Evolutionary conservation across 495 filamentous ascomycete species (phyloP).

Genomic region (Podospora comata): DNA sequence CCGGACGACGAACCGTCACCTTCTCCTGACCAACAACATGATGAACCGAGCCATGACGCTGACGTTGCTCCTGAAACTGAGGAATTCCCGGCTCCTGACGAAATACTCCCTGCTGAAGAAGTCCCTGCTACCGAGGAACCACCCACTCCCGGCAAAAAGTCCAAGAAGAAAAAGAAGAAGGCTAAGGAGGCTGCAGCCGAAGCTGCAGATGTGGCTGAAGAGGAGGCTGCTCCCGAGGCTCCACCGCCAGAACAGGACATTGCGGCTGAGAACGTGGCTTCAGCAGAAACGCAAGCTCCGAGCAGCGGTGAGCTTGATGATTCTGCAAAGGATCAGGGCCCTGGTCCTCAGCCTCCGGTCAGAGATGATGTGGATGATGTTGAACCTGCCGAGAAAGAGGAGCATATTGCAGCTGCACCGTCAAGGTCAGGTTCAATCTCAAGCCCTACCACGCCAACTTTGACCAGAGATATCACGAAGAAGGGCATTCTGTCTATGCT

Average conservation of each 20-base stretch:
- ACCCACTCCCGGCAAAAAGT: constrained; percentile 27
- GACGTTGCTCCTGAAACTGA: neutral
- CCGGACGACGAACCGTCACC: neutral
- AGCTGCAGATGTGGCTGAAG: constrained; percentile 20
- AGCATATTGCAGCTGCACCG: neutral
- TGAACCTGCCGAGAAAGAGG: neutral
- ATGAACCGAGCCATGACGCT: neutral
- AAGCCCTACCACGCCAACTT: neutral
- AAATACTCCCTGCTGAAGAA: neutral
- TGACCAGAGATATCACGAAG: neutral
- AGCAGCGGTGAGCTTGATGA: neutral
- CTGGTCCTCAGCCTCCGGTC: neutral
- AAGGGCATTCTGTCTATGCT: constrained; percentile 17
- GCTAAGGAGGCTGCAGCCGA: constrained; percentile 20
- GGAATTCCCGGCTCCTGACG: neutral
- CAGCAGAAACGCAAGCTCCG: neutral
- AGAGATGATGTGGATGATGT: neutral
- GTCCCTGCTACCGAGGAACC: constrained; percentile 15
- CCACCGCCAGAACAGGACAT: neutral
- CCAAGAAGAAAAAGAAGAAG: constrained; percentile 36
- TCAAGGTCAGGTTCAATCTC: neutral
- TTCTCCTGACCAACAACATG: neutral
- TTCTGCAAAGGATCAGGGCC: neutral
- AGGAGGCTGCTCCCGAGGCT: neutral
- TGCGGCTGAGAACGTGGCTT: neutral